Evolutionary conservation across 768 basidiomycete species (phyloP).

Genomic region (Phanerodontia chrysosporium): DNA sequence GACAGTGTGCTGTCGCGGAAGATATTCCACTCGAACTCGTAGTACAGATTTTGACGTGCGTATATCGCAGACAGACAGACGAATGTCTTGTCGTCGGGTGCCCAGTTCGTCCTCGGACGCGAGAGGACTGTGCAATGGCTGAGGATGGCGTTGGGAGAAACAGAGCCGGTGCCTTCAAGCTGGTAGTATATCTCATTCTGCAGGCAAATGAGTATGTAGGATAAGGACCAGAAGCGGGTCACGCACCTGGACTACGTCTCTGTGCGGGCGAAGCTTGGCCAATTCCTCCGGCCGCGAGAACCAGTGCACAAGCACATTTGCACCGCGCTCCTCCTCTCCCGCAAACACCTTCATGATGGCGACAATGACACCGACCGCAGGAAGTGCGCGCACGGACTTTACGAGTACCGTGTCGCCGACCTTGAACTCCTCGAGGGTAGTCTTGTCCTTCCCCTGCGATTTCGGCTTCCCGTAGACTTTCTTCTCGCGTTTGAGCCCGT

Average conservation of each 20-base stretch:
- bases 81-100: conserved; percentile 26
- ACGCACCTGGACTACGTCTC: conserved; percentile 57
- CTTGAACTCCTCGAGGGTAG: conserved; percentile 31
- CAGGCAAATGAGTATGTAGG: neutral
- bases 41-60: conserved; percentile 56
- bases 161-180: conserved; percentile 40
- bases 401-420: conserved; percentile 70
- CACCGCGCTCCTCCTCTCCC: conserved; percentile 30
- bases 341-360: conserved; percentile 60
- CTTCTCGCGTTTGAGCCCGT: conserved; percentile 1
- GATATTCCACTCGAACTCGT: conserved; percentile 53
- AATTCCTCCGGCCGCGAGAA: conserved; percentile 66
- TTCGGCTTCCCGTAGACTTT: conserved; percentile 9
- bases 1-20: conserved; percentile 30
- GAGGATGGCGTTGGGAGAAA: conserved; percentile 49
- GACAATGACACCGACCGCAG: conserved; percentile 67
- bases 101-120: neutral
- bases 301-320: conserved; percentile 69
- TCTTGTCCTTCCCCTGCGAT: no score
- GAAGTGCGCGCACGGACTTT: conserved; percentile 38
- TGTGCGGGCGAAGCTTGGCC: conserved; percentile 52
- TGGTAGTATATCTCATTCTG: conserved; percentile 80
- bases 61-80: conserved; percentile 59
- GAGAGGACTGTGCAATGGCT: conserved; percentile 44
- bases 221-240: no score